phyloP scores from a whole-genome alignment of 768 basidiomycete genomes.

The Amanita exitialis region DNA sequence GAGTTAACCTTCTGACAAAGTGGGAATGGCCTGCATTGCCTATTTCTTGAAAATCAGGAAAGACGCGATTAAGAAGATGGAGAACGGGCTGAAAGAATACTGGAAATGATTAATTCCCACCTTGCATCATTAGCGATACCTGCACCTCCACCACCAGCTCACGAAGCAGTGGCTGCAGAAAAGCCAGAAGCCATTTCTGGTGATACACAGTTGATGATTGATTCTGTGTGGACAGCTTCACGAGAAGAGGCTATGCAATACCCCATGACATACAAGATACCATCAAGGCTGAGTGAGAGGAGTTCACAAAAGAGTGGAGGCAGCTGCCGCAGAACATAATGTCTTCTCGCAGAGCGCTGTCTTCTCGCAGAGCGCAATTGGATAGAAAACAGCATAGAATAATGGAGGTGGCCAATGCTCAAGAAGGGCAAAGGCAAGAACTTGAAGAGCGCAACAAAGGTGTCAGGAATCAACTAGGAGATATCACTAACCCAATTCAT shows the following conservation, averaged over 20 bases:
- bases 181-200: slow-evolving; percentile 18
- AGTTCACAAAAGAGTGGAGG: slow-evolving; percentile 44
- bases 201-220: slow-evolving; percentile 20
- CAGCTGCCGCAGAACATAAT: slow-evolving; percentile 41
- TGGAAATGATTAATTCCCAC: slow-evolving; percentile 27
- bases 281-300: slow-evolving; percentile 48
- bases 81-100: slow-evolving; percentile 38
- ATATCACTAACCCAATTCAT: slow-evolving; percentile 65
- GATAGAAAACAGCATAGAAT: slow-evolving; percentile 37
- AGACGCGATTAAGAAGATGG: slow-evolving; percentile 47
- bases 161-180: slow-evolving; percentile 4
- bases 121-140: slow-evolving; percentile 23
- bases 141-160: slow-evolving; percentile 12
- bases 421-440: slow-evolving; percentile 50
- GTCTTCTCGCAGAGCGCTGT: slow-evolving; percentile 35
- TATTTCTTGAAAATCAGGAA: slow-evolving; percentile 51
- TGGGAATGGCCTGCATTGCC: slow-evolving; percentile 53
- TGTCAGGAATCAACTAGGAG: slow-evolving; percentile 49
- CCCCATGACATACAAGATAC: slow-evolving; percentile 48
- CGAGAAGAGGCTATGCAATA: slow-evolving; percentile 47
- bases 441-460: slow-evolving; percentile 49
- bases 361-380: slow-evolving; percentile 38
- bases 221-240: slow-evolving; percentile 21
- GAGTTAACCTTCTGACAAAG: slow-evolving; percentile 54
- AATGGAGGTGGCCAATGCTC: slow-evolving; percentile 53